A percentile compares a stretch with the other conserved stretches of the same genome.
These are phyloP conservation scores for Populus hybrid DNA, from an alignment of 441 rosid genomes.

Conservation along the genomic window DNA sequence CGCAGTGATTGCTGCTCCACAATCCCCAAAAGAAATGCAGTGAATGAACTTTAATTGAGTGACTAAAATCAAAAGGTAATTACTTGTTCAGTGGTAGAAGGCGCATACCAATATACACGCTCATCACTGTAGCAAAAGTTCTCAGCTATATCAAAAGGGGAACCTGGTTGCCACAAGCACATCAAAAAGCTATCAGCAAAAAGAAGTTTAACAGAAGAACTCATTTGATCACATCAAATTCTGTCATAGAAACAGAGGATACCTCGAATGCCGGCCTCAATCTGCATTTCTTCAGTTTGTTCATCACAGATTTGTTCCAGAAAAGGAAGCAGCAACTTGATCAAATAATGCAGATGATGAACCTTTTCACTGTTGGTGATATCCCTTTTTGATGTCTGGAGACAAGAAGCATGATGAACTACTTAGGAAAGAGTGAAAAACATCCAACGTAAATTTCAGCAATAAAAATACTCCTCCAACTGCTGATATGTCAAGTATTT, in stretches of 20 bases:
- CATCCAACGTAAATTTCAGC: neutral
- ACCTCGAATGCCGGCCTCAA: constrained; percentile 69
- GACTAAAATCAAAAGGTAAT: constrained; percentile 1
- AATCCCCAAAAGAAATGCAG: neutral
- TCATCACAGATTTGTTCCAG: constrained; percentile 46
- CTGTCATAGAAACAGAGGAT: neutral
- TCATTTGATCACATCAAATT: neutral
- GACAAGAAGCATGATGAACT: constrained; percentile 13
- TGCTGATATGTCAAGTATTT: neutral
- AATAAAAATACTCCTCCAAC: neutral
- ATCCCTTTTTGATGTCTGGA: constrained; percentile 57
- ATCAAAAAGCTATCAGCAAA: constrained; percentile 10
- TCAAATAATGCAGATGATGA: constrained; percentile 49
- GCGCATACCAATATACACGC: constrained; percentile 74
- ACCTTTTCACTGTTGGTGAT: constrained; percentile 41
- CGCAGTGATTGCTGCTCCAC: constrained; percentile 77
- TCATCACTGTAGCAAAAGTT: constrained; percentile 59
- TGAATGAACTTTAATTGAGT: constrained; percentile 3
- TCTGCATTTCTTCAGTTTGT: constrained; percentile 49
- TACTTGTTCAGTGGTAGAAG: neutral
- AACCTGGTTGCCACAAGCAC: constrained; percentile 33
- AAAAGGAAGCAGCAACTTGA: constrained; percentile 59
- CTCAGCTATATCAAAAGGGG: constrained; percentile 40
- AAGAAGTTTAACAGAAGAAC: constrained; percentile 11
- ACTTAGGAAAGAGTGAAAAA: neutral